Evolutionary conservation across 768 basidiomycete genomes (phyloP).

Genomic region (Kwoniella mangroviensis): DNA sequence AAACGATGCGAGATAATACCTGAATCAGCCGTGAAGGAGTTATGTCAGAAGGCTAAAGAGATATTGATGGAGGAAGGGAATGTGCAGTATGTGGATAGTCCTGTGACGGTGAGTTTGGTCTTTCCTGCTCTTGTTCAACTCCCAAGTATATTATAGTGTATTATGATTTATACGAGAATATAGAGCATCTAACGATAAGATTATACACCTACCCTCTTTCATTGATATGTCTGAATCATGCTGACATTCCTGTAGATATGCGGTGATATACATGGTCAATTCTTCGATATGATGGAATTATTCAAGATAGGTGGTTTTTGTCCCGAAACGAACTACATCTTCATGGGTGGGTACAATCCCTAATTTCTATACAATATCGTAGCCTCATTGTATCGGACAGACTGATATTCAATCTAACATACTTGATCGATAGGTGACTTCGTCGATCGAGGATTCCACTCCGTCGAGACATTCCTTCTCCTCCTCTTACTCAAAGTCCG

Average conservation of each 20-base stretch:
- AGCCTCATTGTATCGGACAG: too few relatives aligned
- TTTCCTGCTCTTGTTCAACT: neutral
- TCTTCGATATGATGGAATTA: slow-evolving; percentile 90
- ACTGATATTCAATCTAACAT: too few relatives aligned
- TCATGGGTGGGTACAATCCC: slow-evolving; percentile 66
- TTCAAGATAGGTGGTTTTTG: slow-evolving; percentile 82
- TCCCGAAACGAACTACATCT: slow-evolving; percentile 91
- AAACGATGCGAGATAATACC: slow-evolving; percentile 92
- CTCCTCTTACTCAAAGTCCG: slow-evolving; percentile 90
- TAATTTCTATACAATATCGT: neutral
- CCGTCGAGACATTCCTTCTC: slow-evolving; percentile 89
- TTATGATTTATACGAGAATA: too few relatives aligned
- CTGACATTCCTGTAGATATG: slow-evolving; percentile 56
- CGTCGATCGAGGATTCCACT: slow-evolving; percentile 95
- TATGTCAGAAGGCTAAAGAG: slow-evolving; percentile 94
- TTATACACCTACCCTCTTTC: too few relatives aligned
- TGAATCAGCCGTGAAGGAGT: slow-evolving; percentile 90
- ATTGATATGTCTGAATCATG: neutral
- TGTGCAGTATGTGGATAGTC: slow-evolving; percentile 92
- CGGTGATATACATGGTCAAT: slow-evolving; percentile 97
- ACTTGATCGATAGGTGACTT: slow-evolving; percentile 77
- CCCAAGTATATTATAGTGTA: neutral
- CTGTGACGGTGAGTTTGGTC: slow-evolving; percentile 69
- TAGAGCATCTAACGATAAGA: too few relatives aligned
- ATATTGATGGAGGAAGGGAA: slow-evolving; percentile 97